A percentile compares a stretch with the other conserved stretches of the same genome.
Evolutionary conservation across 73 alveolate genomes (phyloP).

Genomic region (Paramecium pentaurelia): DNA sequence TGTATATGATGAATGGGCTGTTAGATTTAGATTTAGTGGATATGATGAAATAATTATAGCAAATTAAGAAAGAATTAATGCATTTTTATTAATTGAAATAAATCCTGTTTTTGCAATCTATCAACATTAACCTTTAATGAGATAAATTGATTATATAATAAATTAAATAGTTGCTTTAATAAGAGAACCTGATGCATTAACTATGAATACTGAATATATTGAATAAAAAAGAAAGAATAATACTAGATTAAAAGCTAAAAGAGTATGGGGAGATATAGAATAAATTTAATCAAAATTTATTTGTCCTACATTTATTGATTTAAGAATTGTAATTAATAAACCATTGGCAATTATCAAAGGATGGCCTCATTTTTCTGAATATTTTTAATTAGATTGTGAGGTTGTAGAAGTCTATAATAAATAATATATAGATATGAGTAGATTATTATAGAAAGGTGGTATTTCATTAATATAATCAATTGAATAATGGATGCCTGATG

Average conservation of each 20-base stretch:
- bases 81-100: conserved; percentile 20
- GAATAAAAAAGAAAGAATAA: not conserved
- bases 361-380: conserved; percentile 50
- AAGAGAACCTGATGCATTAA: conserved; percentile 50
- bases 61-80: conserved; percentile 34
- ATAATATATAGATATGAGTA: not conserved
- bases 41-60: conserved; percentile 41
- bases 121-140: conserved; percentile 54
- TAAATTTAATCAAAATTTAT: conserved; percentile 1
- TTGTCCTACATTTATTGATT: conserved; percentile 53
- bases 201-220: conserved; percentile 55
- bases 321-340: conserved; percentile 30
- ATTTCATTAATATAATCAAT: not conserved
- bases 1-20: not conserved
- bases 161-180: conserved; percentile 40
- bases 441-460: conserved; percentile 18
- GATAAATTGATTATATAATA: conserved; percentile 47
- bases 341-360: conserved; percentile 48
- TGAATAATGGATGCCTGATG: conserved; percentile 49
- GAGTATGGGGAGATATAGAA: conserved; percentile 42
- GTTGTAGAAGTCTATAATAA: not conserved
- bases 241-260: not conserved
- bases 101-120: conserved; percentile 50
- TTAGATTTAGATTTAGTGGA: conserved; percentile 54
- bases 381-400: conserved; percentile 44